Evolutionary conservation across 352 stramenopile genomes (phyloP).

Genomic region (Phytophthora ohioensis): DNA sequence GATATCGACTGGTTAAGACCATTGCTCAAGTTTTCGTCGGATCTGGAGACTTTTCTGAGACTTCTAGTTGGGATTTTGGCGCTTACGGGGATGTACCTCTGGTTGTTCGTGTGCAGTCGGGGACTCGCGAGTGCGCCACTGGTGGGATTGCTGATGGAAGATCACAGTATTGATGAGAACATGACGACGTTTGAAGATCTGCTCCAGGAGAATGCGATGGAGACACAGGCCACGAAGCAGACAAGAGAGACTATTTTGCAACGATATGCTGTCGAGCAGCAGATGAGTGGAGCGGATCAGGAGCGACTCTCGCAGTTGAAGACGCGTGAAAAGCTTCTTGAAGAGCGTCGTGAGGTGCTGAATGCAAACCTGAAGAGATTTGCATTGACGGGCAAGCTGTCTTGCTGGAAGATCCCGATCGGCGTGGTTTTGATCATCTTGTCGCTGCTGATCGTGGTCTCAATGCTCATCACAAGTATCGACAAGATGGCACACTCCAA

Average conservation of each 20-base stretch:
- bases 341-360: conserved; percentile 73
- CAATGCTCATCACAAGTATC: conserved; percentile 80
- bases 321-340: conserved; percentile 70
- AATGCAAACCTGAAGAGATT: conserved; percentile 72
- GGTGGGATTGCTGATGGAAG: conserved; percentile 82
- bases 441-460: conserved; percentile 74
- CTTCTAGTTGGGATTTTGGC: conserved; percentile 80
- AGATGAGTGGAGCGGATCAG: conserved; percentile 75
- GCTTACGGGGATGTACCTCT: conserved; percentile 80
- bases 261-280: conserved; percentile 66
- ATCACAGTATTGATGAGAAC: conserved; percentile 75
- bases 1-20: conserved; percentile 88
- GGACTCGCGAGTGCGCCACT: conserved; percentile 79
- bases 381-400: conserved; percentile 47
- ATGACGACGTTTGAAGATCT: conserved; percentile 78
- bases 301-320: conserved; percentile 81
- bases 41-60: conserved; percentile 77
- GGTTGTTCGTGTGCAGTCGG: conserved; percentile 76
- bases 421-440: conserved; percentile 67
- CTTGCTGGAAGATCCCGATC: conserved; percentile 78
- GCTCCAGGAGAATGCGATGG: conserved; percentile 78
- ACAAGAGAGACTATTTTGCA: conserved; percentile 78
- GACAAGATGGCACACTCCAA: conserved; percentile 84
- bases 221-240: conserved; percentile 70
- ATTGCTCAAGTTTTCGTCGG: conserved; percentile 77